Base-by-base conservation (phyloP, 306 rosid species). In the Vigna mungo region DNA sequence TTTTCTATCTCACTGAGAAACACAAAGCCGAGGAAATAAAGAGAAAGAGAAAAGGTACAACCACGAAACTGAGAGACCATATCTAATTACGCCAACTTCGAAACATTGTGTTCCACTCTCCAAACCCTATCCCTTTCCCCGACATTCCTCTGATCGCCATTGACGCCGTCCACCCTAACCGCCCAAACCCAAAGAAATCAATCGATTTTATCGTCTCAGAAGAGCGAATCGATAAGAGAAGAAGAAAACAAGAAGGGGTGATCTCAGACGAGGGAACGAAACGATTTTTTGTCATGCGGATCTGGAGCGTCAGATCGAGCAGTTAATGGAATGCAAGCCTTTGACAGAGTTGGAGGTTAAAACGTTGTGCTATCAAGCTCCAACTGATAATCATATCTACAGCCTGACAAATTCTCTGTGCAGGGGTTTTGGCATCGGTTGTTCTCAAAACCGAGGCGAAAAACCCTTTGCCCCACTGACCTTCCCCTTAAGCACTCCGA, bases 271-370 rank as follows among this genome's bases (percentile, higher is more conserved):
- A 11, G 64, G 65, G n/a, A 59, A n/a, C 41, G 36, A 78, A 56
- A 84, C 66, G 65, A 88, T 88, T 88, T 85, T 87, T 65, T 86
- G 88, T 60, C 85, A 86, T 23, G 83, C 87, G 85, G 92, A 88
- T 88, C 88, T 88, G 80, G 87, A 88, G 79, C 87, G 87, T 61
- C 88, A 88, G 86, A 88, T 88, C 76, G 90, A 84, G 79, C 90
- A 86, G 47, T 81, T 88, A 67, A 86, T 88, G 90, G 87, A 82
- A 63, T 88, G 92, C 72, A 88, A 92, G 84, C 85, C 88, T 55
- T 66, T 88, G 20, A 0, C 86, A 6, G 90, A 86, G 76, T 47
- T 83, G 62, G 92, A 88, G 84, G 90, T 88, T 75, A 88, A 88
- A 75, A 77, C 55, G 6, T 79, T 88, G 18, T 88, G 92, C 83